Evolutionary conservation across 345 rosid genomes (phyloP).

Genomic region (Abelmoschus esculentus): DNA sequence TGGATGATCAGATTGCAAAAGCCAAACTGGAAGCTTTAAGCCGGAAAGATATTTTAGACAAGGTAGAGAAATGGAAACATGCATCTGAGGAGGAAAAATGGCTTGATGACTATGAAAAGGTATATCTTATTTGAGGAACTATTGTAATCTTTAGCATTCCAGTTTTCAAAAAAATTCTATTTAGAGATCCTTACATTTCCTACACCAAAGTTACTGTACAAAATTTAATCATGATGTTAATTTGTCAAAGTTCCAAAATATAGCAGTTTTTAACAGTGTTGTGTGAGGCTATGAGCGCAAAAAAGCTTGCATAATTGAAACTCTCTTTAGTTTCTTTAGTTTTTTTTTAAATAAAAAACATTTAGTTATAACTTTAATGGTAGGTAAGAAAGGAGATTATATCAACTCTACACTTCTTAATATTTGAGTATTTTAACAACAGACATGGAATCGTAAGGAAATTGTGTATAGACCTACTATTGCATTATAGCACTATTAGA

Average conservation of each 20-base stretch:
- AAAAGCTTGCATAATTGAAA: not conserved
- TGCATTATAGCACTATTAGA: not conserved
- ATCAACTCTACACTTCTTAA: not conserved
- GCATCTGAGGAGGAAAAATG: conserved; percentile 85
- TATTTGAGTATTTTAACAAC: not conserved
- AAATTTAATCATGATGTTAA: no score
- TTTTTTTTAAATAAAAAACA: no score
- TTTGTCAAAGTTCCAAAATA: no score
- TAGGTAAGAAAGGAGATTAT: not conserved
- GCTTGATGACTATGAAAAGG: conserved; percentile 96
- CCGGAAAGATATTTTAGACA: conserved; percentile 79
- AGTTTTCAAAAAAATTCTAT: not conserved
- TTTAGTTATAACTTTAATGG: not conserved
- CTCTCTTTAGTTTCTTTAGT: not conserved
- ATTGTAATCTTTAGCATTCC: not conserved
- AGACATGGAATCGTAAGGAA: not conserved
- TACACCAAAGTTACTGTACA: not conserved
- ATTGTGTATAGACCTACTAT: not conserved
- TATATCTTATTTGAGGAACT: conserved; percentile 12
- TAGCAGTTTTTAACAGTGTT: no score
- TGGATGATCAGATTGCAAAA: conserved; percentile 72
- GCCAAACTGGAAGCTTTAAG: conserved; percentile 77
- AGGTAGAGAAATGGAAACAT: conserved; percentile 76
- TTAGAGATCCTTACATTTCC: not conserved
- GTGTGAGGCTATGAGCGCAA: not conserved